Evolutionary conservation across 768 basidiomycete genomes (phyloP).

Genomic region (Leccinum boreale): DNA sequence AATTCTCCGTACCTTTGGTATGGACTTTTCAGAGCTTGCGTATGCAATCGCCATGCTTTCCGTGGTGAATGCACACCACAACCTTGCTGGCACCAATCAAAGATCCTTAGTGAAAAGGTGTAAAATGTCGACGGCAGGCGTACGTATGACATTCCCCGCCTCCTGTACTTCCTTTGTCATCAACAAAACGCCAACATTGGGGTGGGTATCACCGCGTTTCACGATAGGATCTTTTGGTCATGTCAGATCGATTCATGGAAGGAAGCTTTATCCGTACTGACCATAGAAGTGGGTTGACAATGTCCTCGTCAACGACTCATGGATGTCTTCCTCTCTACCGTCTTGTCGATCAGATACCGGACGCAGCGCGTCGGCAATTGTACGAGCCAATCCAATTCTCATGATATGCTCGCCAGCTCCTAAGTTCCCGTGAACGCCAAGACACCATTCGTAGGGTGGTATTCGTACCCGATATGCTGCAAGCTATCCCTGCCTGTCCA

Average conservation of each 20-base stretch:
- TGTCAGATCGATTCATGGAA: neutral
- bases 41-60: slow-evolving; percentile 80
- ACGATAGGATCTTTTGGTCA: slow-evolving; percentile 33
- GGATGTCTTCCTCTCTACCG: slow-evolving; percentile 45
- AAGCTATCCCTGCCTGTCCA: slow-evolving; percentile 45
- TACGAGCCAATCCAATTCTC: slow-evolving; percentile 51
- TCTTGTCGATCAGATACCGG: slow-evolving; percentile 9
- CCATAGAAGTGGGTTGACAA: slow-evolving; percentile 52
- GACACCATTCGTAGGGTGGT: neutral
- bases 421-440: slow-evolving; percentile 20
- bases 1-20: slow-evolving; percentile 50
- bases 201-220: slow-evolving; percentile 39
- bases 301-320: slow-evolving; percentile 46
- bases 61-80: slow-evolving; percentile 86
- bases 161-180: slow-evolving; percentile 47
- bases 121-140: slow-evolving; percentile 1
- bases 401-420: slow-evolving; percentile 75
- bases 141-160: slow-evolving; percentile 26
- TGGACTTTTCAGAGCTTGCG: slow-evolving; percentile 48
- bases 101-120: neutral
- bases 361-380: slow-evolving; percentile 47
- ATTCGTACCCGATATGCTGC: slow-evolving; percentile 57
- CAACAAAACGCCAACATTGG: slow-evolving; percentile 62
- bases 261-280: slow-evolving; percentile 28
- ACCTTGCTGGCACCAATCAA: slow-evolving; percentile 42